Conservation (phyloP, 1,284 basidiomycete species). For the Moesziomyces sp. region DNA sequence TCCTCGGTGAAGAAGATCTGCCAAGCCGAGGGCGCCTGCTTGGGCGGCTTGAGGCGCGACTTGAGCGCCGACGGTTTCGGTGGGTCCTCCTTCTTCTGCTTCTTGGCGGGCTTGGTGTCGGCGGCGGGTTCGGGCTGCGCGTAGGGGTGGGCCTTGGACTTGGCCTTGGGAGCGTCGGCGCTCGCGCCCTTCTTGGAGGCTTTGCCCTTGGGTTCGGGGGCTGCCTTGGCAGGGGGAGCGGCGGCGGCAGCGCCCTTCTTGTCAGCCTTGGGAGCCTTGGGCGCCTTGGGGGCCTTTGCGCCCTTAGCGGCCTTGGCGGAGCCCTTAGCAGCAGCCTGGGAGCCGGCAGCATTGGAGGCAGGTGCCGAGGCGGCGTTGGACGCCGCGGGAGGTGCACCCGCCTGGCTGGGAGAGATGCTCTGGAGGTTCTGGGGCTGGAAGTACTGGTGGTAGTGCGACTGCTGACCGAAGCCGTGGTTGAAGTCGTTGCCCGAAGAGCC, state of each 20-base stretch:
- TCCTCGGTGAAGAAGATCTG: slow-evolving; percentile 96
- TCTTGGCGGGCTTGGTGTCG: slow-evolving; percentile 45
- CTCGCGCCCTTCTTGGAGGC: slow-evolving; percentile 47
- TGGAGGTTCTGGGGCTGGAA: slow-evolving; percentile 49
- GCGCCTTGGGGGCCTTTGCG: slow-evolving; percentile 35
- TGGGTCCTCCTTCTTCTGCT: slow-evolving; percentile 53
- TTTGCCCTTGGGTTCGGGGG: slow-evolving; percentile 37
- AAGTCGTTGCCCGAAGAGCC: slow-evolving; percentile 36
- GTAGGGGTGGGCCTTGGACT: slow-evolving; percentile 44
- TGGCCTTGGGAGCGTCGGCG: slow-evolving; percentile 42
- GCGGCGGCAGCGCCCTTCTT: slow-evolving; percentile 37
- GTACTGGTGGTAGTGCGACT: slow-evolving; percentile 52
- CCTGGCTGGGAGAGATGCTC: slow-evolving; percentile 48
- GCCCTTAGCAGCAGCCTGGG: slow-evolving; percentile 28
- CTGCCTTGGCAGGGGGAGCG: slow-evolving; percentile 27
- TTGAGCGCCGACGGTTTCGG: slow-evolving; percentile 68
- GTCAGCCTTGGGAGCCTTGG: slow-evolving; percentile 25
- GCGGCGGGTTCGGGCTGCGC: slow-evolving; percentile 35
- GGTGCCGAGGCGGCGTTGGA: slow-evolving; percentile 21
- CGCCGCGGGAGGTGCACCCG: slow-evolving; percentile 39
- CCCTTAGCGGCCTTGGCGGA: slow-evolving; percentile 33
- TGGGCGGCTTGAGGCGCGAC: slow-evolving; percentile 81
- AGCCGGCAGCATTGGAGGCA: slow-evolving; percentile 19
- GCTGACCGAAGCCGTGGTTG: slow-evolving; percentile 49
- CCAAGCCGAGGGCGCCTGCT: slow-evolving; percentile 93